Evolutionary conservation across 208 protist genomes (phyloP).

Genomic region (Leishmania martiniquensis): DNA sequence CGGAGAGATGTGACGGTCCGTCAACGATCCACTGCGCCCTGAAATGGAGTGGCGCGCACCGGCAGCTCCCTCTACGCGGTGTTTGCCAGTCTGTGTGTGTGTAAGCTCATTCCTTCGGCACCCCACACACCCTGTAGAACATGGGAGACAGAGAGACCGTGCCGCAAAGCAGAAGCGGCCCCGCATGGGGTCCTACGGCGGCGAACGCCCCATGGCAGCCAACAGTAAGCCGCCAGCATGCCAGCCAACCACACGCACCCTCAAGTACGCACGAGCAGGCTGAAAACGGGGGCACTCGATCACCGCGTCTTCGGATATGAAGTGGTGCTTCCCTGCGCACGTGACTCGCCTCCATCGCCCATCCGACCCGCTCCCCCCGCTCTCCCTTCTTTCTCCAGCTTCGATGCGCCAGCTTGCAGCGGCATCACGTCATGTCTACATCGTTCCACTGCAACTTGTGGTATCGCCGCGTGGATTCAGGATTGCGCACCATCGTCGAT

Average conservation of each 20-base stretch:
- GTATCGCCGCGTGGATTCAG: constrained; percentile 29
- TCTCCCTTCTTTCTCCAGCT: background rate
- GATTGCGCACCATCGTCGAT: constrained; percentile 31
- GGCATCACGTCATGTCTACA: background rate
- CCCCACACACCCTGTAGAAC: too few species aligned
- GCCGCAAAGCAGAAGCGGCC: background rate
- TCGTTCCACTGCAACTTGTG: constrained; percentile 33
- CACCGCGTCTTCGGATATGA: background rate
- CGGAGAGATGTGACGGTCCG: background rate
- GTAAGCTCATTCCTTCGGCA: too few species aligned
- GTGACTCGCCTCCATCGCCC: background rate
- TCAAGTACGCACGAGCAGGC: background rate
- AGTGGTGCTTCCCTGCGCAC: background rate
- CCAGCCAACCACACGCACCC: background rate
- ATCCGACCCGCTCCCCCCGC: background rate
- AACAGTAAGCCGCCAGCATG: background rate
- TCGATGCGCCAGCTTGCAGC: background rate
- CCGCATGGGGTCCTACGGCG: too few species aligned
- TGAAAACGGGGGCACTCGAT: background rate
- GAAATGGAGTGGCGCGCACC: background rate
- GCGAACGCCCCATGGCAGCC: background rate
- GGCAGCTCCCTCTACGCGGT: background rate
- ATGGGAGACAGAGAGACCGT: background rate
- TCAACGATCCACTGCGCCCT: background rate
- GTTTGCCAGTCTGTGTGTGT: background rate